A percentile compares a stretch with the other conserved stretches of the same genome.
Evolutionary conservation across 306 rosid species (phyloP).

Genomic region (Oemleria cerasiformis): DNA sequence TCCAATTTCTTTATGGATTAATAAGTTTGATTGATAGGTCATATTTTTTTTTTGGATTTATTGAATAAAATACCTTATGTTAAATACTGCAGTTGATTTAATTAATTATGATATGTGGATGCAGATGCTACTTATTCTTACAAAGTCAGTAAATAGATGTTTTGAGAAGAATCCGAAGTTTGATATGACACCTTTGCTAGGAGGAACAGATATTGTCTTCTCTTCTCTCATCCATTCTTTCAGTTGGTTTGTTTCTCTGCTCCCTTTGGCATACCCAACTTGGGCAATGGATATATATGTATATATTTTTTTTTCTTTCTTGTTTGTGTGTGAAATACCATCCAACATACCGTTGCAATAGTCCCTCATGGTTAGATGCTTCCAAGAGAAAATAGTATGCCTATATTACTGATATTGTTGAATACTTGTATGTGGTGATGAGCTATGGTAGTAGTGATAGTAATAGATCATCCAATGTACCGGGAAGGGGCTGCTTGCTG

Average conservation of each 20-base stretch:
- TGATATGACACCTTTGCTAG: constrained; percentile 96
- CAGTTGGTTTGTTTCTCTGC: constrained; percentile 78
- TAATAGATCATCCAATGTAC: constrained; percentile 1
- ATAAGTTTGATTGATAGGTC: constrained; percentile 24
- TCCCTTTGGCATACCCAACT: constrained; percentile 24
- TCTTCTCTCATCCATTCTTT: constrained; percentile 92
- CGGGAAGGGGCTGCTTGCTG: background rate
- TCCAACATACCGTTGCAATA: background rate
- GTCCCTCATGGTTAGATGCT: background rate
- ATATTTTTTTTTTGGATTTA: constrained; percentile 10
- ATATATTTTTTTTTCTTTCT: background rate
- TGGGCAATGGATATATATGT: background rate
- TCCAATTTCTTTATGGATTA: background rate
- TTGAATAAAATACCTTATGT: constrained; percentile 17
- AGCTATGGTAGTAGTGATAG: background rate
- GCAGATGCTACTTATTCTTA: constrained; percentile 94
- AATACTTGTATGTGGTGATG: background rate
- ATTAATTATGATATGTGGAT: constrained; percentile 30
- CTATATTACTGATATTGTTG: background rate
- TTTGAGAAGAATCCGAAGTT: constrained; percentile 98
- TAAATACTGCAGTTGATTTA: constrained; percentile 26
- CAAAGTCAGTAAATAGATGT: constrained; percentile 86
- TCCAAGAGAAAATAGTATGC: background rate
- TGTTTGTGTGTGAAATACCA: background rate
- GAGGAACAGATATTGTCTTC: constrained; percentile 96